Evolutionary conservation across 176 grass and related monocot genomes (phyloP).

Genomic region (Avena eriantha): DNA sequence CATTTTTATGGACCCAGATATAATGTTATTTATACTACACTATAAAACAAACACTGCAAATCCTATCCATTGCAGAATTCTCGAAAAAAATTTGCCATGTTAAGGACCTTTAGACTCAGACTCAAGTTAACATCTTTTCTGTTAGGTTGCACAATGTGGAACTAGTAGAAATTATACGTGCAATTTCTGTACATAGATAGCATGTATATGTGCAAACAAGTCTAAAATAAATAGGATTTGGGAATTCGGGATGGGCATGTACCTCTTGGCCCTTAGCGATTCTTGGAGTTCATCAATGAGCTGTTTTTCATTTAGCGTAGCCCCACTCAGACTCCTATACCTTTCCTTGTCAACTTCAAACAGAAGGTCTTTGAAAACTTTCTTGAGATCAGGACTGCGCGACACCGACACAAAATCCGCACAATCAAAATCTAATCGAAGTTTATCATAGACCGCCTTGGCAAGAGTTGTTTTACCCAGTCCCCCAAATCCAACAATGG

Average conservation of each 20-base stretch:
- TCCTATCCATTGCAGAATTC: background rate
- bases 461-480: background rate
- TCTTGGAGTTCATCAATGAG: background rate
- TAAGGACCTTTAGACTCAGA: no score
- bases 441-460: background rate
- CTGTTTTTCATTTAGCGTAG: background rate
- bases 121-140: no score
- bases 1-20: background rate
- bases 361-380: background rate
- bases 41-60: background rate
- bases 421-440: background rate
- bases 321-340: background rate
- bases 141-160: no score
- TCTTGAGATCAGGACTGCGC: background rate
- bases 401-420: background rate
- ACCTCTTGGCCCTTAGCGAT: background rate
- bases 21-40: background rate
- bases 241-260: background rate
- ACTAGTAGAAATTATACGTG: background rate
- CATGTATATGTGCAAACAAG: background rate
- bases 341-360: background rate
- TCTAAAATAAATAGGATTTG: background rate
- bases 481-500: background rate
- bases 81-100: no score
- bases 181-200: background rate